Percentiles rank a stretch among this genome's conserved stretches.
Evolutionary conservation across 768 basidiomycete genomes (phyloP).

Genomic region (Botryobasidium botryosum): DNA sequence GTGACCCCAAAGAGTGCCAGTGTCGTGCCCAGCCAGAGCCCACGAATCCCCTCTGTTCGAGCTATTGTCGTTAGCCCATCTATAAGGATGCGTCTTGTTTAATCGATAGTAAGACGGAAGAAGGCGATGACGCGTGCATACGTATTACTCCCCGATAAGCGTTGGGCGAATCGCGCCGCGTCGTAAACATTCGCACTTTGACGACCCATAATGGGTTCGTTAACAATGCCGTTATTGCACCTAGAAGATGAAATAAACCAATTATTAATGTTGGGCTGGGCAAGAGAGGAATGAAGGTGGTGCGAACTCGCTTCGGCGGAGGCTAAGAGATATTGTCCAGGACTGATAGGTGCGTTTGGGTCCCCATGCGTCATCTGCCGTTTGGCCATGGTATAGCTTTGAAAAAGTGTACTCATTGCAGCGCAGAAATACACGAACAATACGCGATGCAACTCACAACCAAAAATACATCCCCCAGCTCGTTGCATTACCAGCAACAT

Average conservation of each 20-base stretch:
- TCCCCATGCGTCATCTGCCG: constrained; percentile 39
- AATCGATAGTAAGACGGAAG: constrained; percentile 2
- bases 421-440: not conserved
- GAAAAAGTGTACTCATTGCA: constrained; percentile 19
- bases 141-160: constrained; percentile 72
- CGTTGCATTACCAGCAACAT: constrained; percentile 85
- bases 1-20: constrained; percentile 84
- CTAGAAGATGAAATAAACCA: constrained; percentile 25
- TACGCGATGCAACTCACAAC: constrained; percentile 38
- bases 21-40: constrained; percentile 74
- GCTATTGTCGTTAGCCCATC: constrained; percentile 62
- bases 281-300: constrained; percentile 12
- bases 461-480: constrained; percentile 98
- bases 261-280: not conserved
- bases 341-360: constrained; percentile 46
- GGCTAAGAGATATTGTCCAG: constrained; percentile 68
- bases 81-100: constrained; percentile 15
- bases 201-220: constrained; percentile 98
- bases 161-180: constrained; percentile 40
- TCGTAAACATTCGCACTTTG: constrained; percentile 92
- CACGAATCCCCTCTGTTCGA: constrained; percentile 52
- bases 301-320: constrained; percentile 93
- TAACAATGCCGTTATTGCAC: constrained; percentile 81
- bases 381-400: constrained; percentile 88
- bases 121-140: constrained; percentile 26